Percentiles rank a stretch among this genome's conserved stretches.
Evolutionary conservation across 768 basidiomycete species (phyloP).

Genomic region (Hericium alpestre): DNA sequence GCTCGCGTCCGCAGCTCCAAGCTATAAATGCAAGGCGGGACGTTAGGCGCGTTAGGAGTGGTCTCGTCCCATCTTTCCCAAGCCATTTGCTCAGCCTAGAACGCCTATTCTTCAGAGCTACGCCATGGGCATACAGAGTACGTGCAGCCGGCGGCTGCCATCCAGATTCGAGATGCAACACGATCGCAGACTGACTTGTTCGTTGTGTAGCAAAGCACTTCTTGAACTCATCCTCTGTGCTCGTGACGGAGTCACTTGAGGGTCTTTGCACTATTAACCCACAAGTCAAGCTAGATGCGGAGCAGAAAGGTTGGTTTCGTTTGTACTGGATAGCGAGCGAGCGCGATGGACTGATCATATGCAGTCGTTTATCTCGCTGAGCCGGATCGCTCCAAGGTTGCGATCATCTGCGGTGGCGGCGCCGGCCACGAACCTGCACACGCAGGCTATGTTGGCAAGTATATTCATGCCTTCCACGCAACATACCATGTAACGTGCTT

Average conservation of each 20-base stretch:
- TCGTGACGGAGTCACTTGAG: conserved; percentile 70
- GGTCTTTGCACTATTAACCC: conserved; percentile 69
- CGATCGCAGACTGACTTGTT: neutral
- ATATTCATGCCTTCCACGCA: neutral
- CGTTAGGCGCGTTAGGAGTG: neutral
- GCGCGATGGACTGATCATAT: neutral
- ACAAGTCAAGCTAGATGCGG: conserved; percentile 54
- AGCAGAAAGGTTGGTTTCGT: conserved; percentile 52
- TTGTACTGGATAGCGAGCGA: neutral
- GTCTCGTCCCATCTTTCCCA: neutral
- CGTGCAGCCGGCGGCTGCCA: neutral
- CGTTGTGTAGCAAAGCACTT: conserved; percentile 54
- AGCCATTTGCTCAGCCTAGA: neutral
- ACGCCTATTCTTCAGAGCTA: neutral
- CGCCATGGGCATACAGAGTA: conserved; percentile 5
- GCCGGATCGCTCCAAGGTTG: conserved; percentile 56
- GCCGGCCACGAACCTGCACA: conserved; percentile 90
- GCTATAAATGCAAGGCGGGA: neutral
- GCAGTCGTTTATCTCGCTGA: conserved; percentile 52
- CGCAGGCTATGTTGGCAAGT: conserved; percentile 76
- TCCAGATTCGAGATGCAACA: too few species aligned
- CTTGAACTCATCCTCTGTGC: conserved; percentile 53
- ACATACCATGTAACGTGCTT: neutral
- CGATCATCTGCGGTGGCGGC: conserved; percentile 76
- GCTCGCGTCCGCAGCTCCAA: neutral